Evolutionary conservation across 129 eudicot species (phyloP), one percentile per base, ranked within the genome.

Genomic region (Deinandra increscens): DNA sequence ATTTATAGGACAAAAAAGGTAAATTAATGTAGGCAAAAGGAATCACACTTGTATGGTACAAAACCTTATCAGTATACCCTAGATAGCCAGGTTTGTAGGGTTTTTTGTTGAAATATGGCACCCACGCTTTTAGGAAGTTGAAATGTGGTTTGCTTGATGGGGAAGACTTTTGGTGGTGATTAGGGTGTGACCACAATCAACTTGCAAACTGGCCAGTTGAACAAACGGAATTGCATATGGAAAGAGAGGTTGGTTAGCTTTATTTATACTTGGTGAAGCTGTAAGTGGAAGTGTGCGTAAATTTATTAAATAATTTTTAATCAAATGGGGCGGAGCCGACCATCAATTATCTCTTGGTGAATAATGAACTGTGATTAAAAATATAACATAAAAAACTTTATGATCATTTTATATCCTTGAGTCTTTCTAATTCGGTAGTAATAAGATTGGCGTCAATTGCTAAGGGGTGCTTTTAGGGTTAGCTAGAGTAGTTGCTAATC

Each of bases 141-240:
- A 81, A 82, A 75, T 49, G 74, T 69, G 70, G 71, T 60, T 60
- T 41, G 63, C 44, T 59, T 64, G 50, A 75, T 17, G 62, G 48
- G 34, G 15, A 69, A 68, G 70, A 66, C 79, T 50, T 69, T 53
- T 54, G 75, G 55, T 36, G 48, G 44, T 69, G 82, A 26, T 26
- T 26, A 43, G 77, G 50, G 60, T 78, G 86, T 84, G 85, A 84
- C 91, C 87, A 85, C 90, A 72, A 75, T 55, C 74, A 79, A 79
- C 65, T 72, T 78, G 77, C 61, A 45, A n/a, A 26, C 31, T 26
- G 31, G 58, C 56, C 37, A 59, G 39, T 60, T 59, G 75, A 72
- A 50, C 18, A 17, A 43, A 8, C 17, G 50, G 15, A 50, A 19
- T 61, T 66, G 61, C 49, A 42, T 50, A 39, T 31, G 68, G 34